Percentiles rank a stretch among this genome's conserved stretches.
Conservation (phyloP, 768 basidiomycete species). For the Tremella yokohamensis region DNA sequence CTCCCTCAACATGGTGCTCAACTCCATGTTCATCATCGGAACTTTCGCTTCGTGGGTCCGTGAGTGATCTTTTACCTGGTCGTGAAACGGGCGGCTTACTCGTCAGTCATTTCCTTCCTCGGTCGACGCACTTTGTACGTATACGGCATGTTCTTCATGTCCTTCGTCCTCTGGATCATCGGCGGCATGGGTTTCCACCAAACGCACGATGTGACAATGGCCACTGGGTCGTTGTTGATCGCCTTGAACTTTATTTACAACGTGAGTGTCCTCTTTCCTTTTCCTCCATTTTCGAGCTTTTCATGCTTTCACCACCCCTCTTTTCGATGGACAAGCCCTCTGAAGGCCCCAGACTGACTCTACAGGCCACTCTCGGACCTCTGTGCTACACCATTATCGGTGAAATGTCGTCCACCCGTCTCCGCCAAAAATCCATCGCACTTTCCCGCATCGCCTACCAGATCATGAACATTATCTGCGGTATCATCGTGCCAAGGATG, state of each 20-base stretch:
- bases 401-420: slow-evolving; percentile 45
- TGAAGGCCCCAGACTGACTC: no score
- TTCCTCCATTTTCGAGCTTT: no score
- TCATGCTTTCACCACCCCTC: no score
- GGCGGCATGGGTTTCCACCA: slow-evolving; percentile 31
- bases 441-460: slow-evolving; percentile 15
- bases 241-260: slow-evolving; percentile 46
- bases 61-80: slow-evolving; percentile 9
- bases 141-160: slow-evolving; percentile 30
- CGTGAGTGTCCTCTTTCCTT: neutral
- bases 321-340: no score
- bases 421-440: slow-evolving; percentile 40
- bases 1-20: slow-evolving; percentile 34
- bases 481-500: slow-evolving; percentile 25
- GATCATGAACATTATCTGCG: slow-evolving; percentile 32
- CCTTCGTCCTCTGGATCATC: slow-evolving; percentile 23
- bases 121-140: slow-evolving; percentile 40
- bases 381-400: slow-evolving; percentile 36
- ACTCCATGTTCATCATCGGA: slow-evolving; percentile 48
- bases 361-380: slow-evolving; percentile 35
- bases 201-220: slow-evolving; percentile 9
- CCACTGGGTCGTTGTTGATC: slow-evolving; percentile 45
- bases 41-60: slow-evolving; percentile 49
- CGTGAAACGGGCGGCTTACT: neutral
- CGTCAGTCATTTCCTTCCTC: slow-evolving; percentile 24